Evolutionary conservation across 2,329 filamentous ascomycete genomes (phyloP), one percentile per base, ranked within the genome.

Genomic region (Clonostachys solani): DNA sequence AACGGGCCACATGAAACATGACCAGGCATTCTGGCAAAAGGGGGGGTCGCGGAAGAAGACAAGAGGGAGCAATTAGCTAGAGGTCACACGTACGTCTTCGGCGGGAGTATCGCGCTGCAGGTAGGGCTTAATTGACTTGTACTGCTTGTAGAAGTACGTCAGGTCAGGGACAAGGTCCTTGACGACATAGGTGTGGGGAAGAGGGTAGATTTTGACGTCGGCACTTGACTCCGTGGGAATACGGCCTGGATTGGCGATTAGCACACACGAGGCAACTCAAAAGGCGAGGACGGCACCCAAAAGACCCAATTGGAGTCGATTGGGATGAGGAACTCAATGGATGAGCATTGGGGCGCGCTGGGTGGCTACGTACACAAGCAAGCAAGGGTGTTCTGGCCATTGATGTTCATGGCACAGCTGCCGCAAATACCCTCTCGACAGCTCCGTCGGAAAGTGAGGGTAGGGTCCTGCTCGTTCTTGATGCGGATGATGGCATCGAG

Each of bases 91-190:
- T 80, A 95, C 89, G 65, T 96, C 89, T 57, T 84, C 82, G 40
- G 89, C 75, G 47, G 89, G 86, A 29, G 89, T 94, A 54, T 92
- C 86, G 63, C 91, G 84, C 77, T 97, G 94, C 46, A 99, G 84
- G 70, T 96, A 99, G 40, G 94, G 94, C 84, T 97, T 95, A 75
- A 99, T 96, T 15, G 92, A 96, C 75, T 96, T 96, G 83, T 99
- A 99, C 80, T 99, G 94, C 82, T 97, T 97, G 84, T 99, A 99
- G 77, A 99, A 97, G 64, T 94, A 88, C 53, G 94, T 99, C 75
- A 99, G 77, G 67, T 99, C 94, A 50, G 94, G 92, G 34, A 99
- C 94, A 53, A 99, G 84, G 68, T 99, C 94, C 83, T 97, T 99
- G 74, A 99, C 92, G 59, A 99, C 89, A 73, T 96, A 99, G 71